These are phyloP conservation scores for Penstemon davidsonii DNA, from an alignment of 257 asterid species.

Conservation along the genomic window DNA sequence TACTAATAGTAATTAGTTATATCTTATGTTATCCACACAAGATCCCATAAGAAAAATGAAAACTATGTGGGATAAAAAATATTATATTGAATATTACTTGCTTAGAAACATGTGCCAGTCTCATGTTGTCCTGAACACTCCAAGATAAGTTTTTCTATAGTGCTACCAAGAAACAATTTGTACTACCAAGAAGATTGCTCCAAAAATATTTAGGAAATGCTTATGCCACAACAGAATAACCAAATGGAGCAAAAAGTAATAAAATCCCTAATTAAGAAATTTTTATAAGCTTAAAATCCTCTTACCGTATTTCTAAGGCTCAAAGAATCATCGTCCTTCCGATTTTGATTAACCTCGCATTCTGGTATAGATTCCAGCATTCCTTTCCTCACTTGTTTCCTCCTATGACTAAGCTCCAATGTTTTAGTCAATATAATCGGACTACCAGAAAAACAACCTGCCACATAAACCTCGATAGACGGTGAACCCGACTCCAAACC, in stretches of 20 bases:
- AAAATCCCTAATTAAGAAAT: neutral
- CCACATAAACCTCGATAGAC: constrained; percentile 63
- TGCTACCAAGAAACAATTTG: constrained; percentile 29
- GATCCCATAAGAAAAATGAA: constrained; percentile 14
- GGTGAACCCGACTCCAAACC: constrained; percentile 40
- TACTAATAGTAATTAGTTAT: neutral
- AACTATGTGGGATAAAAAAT: constrained; percentile 25
- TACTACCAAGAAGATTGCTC: constrained; percentile 38
- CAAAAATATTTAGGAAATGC: constrained; percentile 23
- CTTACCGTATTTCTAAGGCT: constrained; percentile 46
- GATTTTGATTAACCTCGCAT: constrained; percentile 40
- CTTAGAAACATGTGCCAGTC: constrained; percentile 49
- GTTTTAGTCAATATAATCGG: constrained; percentile 61
- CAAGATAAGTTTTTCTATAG: constrained; percentile 48
- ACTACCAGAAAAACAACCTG: constrained; percentile 60
- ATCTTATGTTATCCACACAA: constrained; percentile 12
- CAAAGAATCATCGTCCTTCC: constrained; percentile 29
- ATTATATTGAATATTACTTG: constrained; percentile 1
- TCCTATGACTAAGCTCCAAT: constrained; percentile 51
- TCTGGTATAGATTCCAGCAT: constrained; percentile 73
- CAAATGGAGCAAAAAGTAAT: neutral
- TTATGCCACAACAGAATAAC: constrained; percentile 3
- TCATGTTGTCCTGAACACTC: constrained; percentile 27
- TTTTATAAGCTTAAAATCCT: too few species aligned
- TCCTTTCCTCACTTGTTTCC: constrained; percentile 56